Percentiles rank a stretch among this genome's conserved stretches.
Conservation (phyloP, 2,329 filamentous ascomycete species). For the Esteya vermicola region DNA sequence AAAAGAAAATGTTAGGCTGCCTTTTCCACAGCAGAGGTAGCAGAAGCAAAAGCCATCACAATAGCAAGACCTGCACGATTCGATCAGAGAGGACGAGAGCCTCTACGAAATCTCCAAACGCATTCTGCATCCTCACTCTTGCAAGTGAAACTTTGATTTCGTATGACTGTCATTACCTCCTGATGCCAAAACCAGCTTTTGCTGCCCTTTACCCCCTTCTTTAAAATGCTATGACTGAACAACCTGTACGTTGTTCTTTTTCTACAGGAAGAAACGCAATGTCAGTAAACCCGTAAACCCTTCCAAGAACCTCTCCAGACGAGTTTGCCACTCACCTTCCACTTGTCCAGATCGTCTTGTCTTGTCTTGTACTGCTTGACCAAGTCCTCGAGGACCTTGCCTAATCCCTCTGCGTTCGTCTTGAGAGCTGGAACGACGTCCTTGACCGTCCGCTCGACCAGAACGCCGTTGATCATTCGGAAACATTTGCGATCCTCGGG, state of each 20-base stretch:
- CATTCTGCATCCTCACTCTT: too few relatives aligned
- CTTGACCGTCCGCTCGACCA: conserved; percentile 85
- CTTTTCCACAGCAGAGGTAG: too few relatives aligned
- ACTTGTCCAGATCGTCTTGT: conserved; percentile 90
- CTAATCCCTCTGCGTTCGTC: conserved; percentile 87
- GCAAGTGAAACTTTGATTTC: too few relatives aligned
- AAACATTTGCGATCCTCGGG: conserved; percentile 87
- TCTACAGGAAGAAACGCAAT: conserved; percentile 34
- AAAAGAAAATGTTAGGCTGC: too few relatives aligned
- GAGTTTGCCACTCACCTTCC: conserved; percentile 61
- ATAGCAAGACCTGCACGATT: too few relatives aligned
- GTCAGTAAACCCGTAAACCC: neutral
- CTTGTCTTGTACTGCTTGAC: conserved; percentile 94
- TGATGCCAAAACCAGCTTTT: too few relatives aligned
- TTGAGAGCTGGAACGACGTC: conserved; percentile 83
- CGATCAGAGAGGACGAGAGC: too few relatives aligned
- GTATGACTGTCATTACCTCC: too few relatives aligned
- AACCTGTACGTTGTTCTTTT: conserved; percentile 81
- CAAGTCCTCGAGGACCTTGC: conserved; percentile 85
- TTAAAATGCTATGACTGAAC: conserved; percentile 59
- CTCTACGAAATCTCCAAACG: too few relatives aligned
- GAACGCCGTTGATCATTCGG: conserved; percentile 93
- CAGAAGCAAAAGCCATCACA: too few relatives aligned
- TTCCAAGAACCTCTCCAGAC: neutral
- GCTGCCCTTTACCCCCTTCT: too few relatives aligned